These are phyloP conservation scores for Fusarium sp. DNA, from an alignment of 2,329 filamentous ascomycete genomes.

Conservation along the genomic window DNA sequence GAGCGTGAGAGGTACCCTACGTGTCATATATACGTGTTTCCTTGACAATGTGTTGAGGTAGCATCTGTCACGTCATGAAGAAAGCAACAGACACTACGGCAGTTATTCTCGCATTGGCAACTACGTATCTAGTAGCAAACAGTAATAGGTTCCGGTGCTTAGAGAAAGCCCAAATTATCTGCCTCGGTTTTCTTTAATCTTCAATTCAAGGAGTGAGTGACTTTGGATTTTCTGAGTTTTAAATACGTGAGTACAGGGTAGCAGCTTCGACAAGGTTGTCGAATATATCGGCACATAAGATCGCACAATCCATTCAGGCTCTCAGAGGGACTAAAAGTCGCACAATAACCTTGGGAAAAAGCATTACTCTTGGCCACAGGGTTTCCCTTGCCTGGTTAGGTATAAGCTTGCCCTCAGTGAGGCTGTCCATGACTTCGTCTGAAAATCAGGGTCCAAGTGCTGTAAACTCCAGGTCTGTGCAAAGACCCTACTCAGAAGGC, in stretches of 20 bases:
- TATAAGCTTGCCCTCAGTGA: neutral
- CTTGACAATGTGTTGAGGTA: neutral
- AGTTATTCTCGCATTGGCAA: neutral
- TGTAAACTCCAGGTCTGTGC: neutral
- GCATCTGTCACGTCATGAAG: neutral
- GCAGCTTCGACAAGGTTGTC: neutral
- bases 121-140: neutral
- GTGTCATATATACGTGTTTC: neutral
- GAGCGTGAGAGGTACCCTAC: neutral
- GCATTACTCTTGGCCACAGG: neutral
- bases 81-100: neutral
- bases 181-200: neutral
- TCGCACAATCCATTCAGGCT: neutral
- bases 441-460: neutral
- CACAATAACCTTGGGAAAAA: rapidly evolving
- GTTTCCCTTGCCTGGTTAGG: neutral
- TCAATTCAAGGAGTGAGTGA: neutral
- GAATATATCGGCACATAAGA: neutral
- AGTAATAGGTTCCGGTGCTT: no score
- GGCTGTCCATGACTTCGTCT: neutral
- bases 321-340: neutral
- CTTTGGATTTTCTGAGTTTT: neutral
- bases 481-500: neutral
- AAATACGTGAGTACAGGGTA: neutral
- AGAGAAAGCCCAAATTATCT: neutral